These are phyloP conservation scores for Populus tremula DNA, from an alignment of 345 rosid species.

Conservation along the genomic window DNA sequence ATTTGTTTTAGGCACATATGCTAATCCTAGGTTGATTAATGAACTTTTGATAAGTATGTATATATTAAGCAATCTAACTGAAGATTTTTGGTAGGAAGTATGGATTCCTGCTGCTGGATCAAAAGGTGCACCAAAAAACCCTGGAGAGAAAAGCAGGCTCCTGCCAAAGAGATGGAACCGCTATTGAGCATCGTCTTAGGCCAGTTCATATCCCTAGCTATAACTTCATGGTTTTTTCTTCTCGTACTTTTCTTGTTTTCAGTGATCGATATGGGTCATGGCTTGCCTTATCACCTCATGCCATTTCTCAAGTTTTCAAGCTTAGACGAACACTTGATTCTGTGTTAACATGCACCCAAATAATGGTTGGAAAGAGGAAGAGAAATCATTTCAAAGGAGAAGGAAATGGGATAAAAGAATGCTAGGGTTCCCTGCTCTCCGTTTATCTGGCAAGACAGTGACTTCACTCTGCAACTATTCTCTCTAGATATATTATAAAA, in stretches of 20 bases:
- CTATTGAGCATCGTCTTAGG: not conserved
- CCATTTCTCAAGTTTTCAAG: not conserved
- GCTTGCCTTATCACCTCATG: not conserved
- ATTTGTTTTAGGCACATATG: slow-evolving; percentile 1
- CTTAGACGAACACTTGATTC: not conserved
- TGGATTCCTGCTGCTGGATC: slow-evolving; percentile 98
- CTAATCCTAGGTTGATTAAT: slow-evolving; percentile 6
- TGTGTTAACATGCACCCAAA: not conserved
- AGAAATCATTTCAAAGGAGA: no score
- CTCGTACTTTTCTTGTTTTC: not conserved
- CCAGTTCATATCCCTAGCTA: not conserved
- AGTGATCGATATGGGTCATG: not conserved
- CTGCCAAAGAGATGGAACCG: not conserved
- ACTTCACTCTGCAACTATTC: not conserved
- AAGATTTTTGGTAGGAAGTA: slow-evolving; percentile 64
- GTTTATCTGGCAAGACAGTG: not conserved
- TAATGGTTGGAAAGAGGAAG: no score
- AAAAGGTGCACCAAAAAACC: slow-evolving; percentile 69
- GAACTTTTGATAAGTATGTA: not conserved
- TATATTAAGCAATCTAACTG: slow-evolving; percentile 21
- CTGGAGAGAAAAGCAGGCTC: slow-evolving; percentile 69
- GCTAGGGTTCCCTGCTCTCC: not conserved
- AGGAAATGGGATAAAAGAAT: no score
- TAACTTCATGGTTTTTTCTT: not conserved
- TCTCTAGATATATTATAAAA: not conserved